Evolutionary conservation across 768 basidiomycete species (phyloP).

Genomic region (Heimioporus sp.): DNA sequence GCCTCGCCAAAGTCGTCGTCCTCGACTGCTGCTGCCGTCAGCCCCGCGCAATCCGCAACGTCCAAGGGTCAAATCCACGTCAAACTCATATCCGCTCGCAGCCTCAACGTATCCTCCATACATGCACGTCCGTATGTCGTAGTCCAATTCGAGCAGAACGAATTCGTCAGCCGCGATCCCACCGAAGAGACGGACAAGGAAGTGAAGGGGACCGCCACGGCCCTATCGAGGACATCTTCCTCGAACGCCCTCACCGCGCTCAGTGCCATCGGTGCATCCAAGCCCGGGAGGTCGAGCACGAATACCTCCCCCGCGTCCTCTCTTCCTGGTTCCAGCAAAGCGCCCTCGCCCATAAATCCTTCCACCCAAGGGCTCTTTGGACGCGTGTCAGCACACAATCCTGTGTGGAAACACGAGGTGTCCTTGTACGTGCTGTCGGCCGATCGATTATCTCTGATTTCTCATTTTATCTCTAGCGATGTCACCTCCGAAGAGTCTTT

Average conservation of each 20-base stretch:
- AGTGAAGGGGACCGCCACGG: constrained; percentile 75
- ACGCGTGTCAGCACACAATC: constrained; percentile 75
- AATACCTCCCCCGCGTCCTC: constrained; percentile 45
- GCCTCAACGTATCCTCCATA: constrained; percentile 68
- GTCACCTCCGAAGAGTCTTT: constrained; percentile 85
- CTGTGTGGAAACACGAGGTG: constrained; percentile 99
- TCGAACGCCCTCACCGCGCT: constrained; percentile 66
- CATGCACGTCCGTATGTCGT: constrained; percentile 86
- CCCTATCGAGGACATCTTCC: constrained; percentile 54
- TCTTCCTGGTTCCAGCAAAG: constrained; percentile 37
- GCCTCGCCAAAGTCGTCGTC: constrained; percentile 36
- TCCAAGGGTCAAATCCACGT: constrained; percentile 84
- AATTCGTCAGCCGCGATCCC: constrained; percentile 92
- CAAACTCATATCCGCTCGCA: constrained; percentile 91
- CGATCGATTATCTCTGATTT: constrained; percentile 13
- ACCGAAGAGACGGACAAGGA: constrained; percentile 85
- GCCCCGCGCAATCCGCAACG: constrained; percentile 31
- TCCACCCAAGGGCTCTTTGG: constrained; percentile 53
- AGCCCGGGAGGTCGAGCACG: constrained; percentile 40
- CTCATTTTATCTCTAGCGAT: constrained; percentile 58
- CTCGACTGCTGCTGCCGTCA: constrained; percentile 18
- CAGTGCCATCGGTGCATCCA: constrained; percentile 56
- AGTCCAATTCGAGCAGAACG: constrained; percentile 98
- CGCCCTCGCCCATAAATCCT: constrained; percentile 27
- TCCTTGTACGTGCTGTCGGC: constrained; percentile 72